Conservation (phyloP, 495 filamentous ascomycete genomes). For the Penicillium cosmopolitanum region DNA sequence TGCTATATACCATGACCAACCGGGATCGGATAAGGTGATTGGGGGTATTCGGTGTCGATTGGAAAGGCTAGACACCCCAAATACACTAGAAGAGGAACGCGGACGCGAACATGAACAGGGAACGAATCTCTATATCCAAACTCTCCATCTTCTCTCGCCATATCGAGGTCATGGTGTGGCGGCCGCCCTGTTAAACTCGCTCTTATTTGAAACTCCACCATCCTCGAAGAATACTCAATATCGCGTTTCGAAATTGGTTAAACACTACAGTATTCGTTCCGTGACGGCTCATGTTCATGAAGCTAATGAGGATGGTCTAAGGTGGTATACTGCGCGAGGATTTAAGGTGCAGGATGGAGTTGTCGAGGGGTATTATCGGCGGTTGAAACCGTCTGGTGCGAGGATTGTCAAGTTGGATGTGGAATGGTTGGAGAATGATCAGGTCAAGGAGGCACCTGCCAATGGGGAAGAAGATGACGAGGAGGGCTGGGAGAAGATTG, state of each 20-base stretch:
- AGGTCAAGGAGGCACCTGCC: background rate
- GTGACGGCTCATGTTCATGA: conserved; percentile 95
- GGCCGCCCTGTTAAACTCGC: conserved; percentile 64
- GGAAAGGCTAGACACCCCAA: conserved; percentile 46
- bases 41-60: conserved; percentile 85
- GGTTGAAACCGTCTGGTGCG: conserved; percentile 78
- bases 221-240: conserved; percentile 20
- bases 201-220: conserved; percentile 51
- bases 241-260: conserved; percentile 52
- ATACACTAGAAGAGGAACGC: background rate
- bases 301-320: conserved; percentile 79
- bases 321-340: conserved; percentile 85
- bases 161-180: conserved; percentile 83
- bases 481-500: conserved; percentile 53
- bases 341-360: conserved; percentile 64
- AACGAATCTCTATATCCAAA: conserved; percentile 81
- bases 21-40: conserved; percentile 62
- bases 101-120: conserved; percentile 19
- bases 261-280: conserved; percentile 50
- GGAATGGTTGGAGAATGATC: conserved; percentile 24
- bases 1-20: conserved; percentile 66
- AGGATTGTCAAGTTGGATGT: conserved; percentile 67
- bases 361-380: conserved; percentile 80
- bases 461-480: conserved; percentile 3
- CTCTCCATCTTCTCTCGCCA: conserved; percentile 78